Base-by-base conservation (phyloP, 345 rosid species). In the Pistacia vera region DNA sequence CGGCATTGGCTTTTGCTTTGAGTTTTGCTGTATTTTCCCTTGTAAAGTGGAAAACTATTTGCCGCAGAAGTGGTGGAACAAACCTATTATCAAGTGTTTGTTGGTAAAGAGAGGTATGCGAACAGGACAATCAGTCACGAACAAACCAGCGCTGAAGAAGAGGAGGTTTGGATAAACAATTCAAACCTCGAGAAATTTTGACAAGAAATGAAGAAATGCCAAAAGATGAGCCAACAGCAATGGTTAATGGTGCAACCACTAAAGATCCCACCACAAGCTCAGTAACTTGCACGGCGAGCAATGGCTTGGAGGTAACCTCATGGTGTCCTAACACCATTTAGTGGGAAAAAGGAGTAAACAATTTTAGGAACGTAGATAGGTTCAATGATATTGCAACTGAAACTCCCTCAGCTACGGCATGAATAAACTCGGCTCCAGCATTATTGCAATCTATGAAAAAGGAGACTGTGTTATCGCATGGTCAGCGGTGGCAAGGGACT, bases 191-290 rank as follows among this genome's bases (percentile, higher is more conserved):
- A 10, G 75, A 73, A 14, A 80, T 82, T 78, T 85, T 0, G 91
- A 83, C 89, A 86, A 0, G 82, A 61, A 9, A 84, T 81, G 44
- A 90, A 11, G 73, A 90, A 85, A 52, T 77, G 71, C 91, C 90
- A 90, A 22, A 90, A 72, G 91, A 76, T 0, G 55, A 11, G 1
- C 87, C 88, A 51, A 88, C 90, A 1, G 69, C 84, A 0, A 80
- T 85, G 0, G 72, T 58, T 88, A 1, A 77, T 63, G 16, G 85
- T 81, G 33, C 85, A 83, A 12, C 88, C 88, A 10, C 88, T 35
- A 20, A 81, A 90, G 8, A 84, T 8, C 1, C 90, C 90, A 66
- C 86, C 0, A 18, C 76, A 36, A 88, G 83, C 79, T 88, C 85
- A 0, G 92, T 85, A 5, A 82, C 75, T 54, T 88, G 91, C 41